Evolutionary conservation across 306 rosid genomes (phyloP).

Genomic region (Sicyos baderoa): DNA sequence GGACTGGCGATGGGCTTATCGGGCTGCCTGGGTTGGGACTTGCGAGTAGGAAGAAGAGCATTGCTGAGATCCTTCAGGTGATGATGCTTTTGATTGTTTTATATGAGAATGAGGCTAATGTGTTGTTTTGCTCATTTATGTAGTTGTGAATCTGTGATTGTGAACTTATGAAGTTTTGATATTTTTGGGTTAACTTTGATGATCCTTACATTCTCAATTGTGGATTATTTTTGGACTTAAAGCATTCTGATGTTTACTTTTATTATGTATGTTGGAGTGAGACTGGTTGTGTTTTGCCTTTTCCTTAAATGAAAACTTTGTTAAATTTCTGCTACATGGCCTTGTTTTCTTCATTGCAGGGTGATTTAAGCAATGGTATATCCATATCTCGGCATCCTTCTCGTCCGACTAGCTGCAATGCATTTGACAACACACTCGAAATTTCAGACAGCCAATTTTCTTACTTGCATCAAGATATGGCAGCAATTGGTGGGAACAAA

Average conservation of each 20-base stretch:
- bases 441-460: conserved; percentile 52
- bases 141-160: neutral
- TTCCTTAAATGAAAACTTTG: neutral
- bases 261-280: neutral
- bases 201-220: neutral
- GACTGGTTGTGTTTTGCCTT: too few relatives aligned
- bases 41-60: conserved; percentile 41
- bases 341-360: conserved; percentile 22
- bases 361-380: conserved; percentile 29
- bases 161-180: neutral
- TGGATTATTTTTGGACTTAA: too few relatives aligned
- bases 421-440: conserved; percentile 69
- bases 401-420: conserved; percentile 81
- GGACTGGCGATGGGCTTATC: conserved; percentile 44
- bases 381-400: conserved; percentile 52
- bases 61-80: conserved; percentile 46
- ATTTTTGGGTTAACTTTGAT: neutral
- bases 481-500: conserved; percentile 41
- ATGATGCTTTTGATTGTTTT: neutral
- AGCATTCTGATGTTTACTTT: too few relatives aligned
- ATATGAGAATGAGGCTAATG: neutral
- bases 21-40: conserved; percentile 45
- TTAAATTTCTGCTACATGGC: conserved; percentile 1
- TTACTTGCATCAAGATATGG: conserved; percentile 45
- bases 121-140: conserved; percentile 12